phyloP scores from a whole-genome alignment of 2,329 filamentous ascomycete genomes.

The Fusarium sp. region DNA sequence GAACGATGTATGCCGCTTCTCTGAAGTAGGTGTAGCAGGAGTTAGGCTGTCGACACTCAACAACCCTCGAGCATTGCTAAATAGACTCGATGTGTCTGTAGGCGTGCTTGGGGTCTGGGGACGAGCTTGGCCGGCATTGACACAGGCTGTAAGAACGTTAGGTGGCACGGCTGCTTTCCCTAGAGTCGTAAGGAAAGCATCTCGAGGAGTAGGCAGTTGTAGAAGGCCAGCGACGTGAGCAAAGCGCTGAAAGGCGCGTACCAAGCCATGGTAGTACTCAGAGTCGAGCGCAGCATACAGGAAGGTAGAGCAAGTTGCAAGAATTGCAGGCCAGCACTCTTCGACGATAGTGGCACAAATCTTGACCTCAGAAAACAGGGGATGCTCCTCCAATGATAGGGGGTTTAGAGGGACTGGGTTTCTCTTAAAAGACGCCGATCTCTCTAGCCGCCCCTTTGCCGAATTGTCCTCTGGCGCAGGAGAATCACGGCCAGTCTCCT shows the following conservation, averaged over 20 bases:
- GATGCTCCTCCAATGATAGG: constrained; percentile 74
- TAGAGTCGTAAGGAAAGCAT: constrained; percentile 92
- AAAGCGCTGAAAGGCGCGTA: constrained; percentile 92
- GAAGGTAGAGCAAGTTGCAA: constrained; percentile 95
- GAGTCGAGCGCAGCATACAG: constrained; percentile 89
- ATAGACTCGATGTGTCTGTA: constrained; percentile 62
- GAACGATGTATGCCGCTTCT: constrained; percentile 67
- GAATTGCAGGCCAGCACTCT: constrained; percentile 92
- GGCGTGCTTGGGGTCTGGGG: constrained; percentile 55
- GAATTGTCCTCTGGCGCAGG: constrained; percentile 49
- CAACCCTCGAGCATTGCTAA: constrained; percentile 74
- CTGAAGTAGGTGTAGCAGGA: constrained; percentile 61
- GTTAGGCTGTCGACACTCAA: constrained; percentile 76
- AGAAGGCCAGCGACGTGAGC: constrained; percentile 92
- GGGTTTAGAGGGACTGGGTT: constrained; percentile 86
- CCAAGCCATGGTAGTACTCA: constrained; percentile 90
- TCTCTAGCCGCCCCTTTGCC: constrained; percentile 56
- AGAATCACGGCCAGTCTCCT: constrained; percentile 55
- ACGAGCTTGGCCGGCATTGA: constrained; percentile 58
- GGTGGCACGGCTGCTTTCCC: constrained; percentile 92
- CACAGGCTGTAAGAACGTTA: constrained; percentile 70
- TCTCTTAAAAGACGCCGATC: constrained; percentile 73
- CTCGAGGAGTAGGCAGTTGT: constrained; percentile 82
- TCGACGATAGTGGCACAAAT: constrained; percentile 84
- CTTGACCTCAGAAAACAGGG: constrained; percentile 73